phyloP scores from a whole-genome alignment of 2,329 filamentous ascomycete species.

The Whalleya microplaca region DNA sequence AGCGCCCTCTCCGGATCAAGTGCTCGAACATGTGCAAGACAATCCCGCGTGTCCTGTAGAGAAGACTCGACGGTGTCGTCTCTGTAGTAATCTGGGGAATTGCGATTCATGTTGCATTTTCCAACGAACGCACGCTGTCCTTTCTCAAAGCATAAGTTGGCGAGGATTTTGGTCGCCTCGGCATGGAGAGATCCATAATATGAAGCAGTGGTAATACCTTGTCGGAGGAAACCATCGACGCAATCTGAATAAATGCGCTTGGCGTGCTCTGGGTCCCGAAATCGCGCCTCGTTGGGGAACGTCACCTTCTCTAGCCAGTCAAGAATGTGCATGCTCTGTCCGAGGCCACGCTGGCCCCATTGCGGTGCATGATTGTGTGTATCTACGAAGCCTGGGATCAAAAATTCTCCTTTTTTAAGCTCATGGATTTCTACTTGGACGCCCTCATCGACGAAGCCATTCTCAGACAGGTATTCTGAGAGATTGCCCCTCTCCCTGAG shows the following conservation, averaged over 20 bases:
- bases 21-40: slow-evolving; percentile 50
- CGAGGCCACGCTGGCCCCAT: slow-evolving; percentile 52
- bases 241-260: slow-evolving; percentile 53
- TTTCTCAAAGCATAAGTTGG: slow-evolving; percentile 53
- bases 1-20: slow-evolving; percentile 50
- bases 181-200: slow-evolving; percentile 63
- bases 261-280: slow-evolving; percentile 58
- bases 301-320: slow-evolving; percentile 69
- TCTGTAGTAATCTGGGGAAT: slow-evolving; percentile 57
- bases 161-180: slow-evolving; percentile 60
- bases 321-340: slow-evolving; percentile 56
- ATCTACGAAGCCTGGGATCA: slow-evolving; percentile 66
- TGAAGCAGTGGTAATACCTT: slow-evolving; percentile 64
- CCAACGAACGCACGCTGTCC: slow-evolving; percentile 65
- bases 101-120: slow-evolving; percentile 66
- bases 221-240: slow-evolving; percentile 61
- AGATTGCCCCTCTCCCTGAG: slow-evolving; percentile 30
- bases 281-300: slow-evolving; percentile 66
- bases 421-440: slow-evolving; percentile 32
- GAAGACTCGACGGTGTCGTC: slow-evolving; percentile 53
- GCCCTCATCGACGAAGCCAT: slow-evolving; percentile 14
- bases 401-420: slow-evolving; percentile 50
- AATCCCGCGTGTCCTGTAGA: slow-evolving; percentile 51
- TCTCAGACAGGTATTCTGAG: slow-evolving; percentile 11
- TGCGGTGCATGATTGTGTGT: slow-evolving; percentile 71